Evolutionary conservation across 106 monocot genomes (phyloP).

Genomic region (Ottelia alismoides): DNA sequence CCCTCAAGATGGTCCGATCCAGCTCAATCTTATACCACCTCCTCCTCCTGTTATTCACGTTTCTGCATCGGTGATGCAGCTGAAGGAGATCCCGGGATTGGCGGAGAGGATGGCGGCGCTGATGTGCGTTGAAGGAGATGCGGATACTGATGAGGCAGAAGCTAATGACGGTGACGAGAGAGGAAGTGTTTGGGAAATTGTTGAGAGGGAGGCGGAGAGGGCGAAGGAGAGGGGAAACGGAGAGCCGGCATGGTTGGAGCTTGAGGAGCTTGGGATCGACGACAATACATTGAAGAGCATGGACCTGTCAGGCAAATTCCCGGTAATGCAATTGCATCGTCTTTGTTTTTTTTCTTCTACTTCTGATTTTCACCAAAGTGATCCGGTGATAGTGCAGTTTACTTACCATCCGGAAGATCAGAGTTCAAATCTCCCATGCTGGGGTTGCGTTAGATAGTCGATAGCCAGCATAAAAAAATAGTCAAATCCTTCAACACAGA

Average conservation of each 20-base stretch:
- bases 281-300: slow-evolving; percentile 69
- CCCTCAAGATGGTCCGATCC: slow-evolving; percentile 56
- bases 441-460: too few species aligned
- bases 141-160: slow-evolving; percentile 17
- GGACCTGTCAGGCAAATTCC: slow-evolving; percentile 66
- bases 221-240: slow-evolving; percentile 34
- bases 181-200: slow-evolving; percentile 22
- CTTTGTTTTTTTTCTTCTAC: background rate
- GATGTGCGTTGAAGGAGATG: slow-evolving; percentile 88
- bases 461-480: too few species aligned
- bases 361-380: too few species aligned
- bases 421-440: too few species aligned
- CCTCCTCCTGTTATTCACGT: too few species aligned
- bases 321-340: slow-evolving; percentile 25
- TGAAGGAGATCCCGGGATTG: slow-evolving; percentile 67
- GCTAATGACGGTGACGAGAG: slow-evolving; percentile 9
- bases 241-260: slow-evolving; percentile 67
- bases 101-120: slow-evolving; percentile 86
- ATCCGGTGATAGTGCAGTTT: too few species aligned
- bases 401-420: too few species aligned
- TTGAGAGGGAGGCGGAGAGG: slow-evolving; percentile 48
- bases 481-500: too few species aligned
- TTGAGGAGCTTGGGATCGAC: slow-evolving; percentile 81
- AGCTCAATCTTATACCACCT: too few species aligned
- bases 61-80: too few species aligned